A percentile compares a stretch with the other conserved stretches of the same genome.
Conservation (phyloP, 2,329 filamentous ascomycete species). For the Aspergillus bombycis region DNA sequence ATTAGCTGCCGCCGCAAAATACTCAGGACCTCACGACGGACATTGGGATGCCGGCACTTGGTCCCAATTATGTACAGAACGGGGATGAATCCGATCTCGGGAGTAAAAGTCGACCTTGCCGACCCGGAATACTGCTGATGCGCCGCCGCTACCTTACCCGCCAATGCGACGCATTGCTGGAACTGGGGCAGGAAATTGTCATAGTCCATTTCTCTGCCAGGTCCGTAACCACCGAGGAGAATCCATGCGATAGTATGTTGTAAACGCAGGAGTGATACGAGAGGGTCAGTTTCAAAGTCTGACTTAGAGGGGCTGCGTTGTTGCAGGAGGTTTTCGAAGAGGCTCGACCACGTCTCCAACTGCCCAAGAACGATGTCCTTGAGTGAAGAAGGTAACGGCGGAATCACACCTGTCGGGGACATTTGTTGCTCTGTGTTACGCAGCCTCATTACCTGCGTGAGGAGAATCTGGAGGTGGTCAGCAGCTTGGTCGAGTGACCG, state of each 20-base stretch:
- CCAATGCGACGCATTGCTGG: constrained; percentile 17
- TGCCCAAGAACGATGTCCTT: constrained; percentile 9
- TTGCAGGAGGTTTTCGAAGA: constrained; percentile 13
- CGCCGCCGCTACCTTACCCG: constrained; percentile 12
- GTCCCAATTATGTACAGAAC: constrained; percentile 39
- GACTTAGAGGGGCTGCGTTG: constrained; percentile 8
- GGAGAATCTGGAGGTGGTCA: constrained; percentile 35
- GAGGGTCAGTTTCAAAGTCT: constrained; percentile 15
- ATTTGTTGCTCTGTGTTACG: constrained; percentile 27
- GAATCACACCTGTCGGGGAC: constrained; percentile 9
- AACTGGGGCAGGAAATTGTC: constrained; percentile 21
- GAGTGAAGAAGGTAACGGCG: constrained; percentile 5
- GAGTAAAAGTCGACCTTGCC: constrained; percentile 36
- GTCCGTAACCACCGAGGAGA: constrained; percentile 27
- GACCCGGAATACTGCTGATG: constrained; percentile 22
- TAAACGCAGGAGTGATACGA: constrained; percentile 35
- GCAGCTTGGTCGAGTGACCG: constrained; percentile 37
- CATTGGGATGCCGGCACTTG: constrained; percentile 40
- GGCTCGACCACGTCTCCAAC: constrained; percentile 14
- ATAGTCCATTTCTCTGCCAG: constrained; percentile 24
- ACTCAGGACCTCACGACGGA: constrained; percentile 36
- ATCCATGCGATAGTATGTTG: constrained; percentile 35
- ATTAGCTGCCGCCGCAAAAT: constrained; percentile 21
- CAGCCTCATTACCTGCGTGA: constrained; percentile 35
- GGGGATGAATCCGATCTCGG: constrained; percentile 37